Evolutionary conservation across 148 eudicot species (phyloP), one percentile per base, ranked within the genome.

Genomic region (Chenopodium album): DNA sequence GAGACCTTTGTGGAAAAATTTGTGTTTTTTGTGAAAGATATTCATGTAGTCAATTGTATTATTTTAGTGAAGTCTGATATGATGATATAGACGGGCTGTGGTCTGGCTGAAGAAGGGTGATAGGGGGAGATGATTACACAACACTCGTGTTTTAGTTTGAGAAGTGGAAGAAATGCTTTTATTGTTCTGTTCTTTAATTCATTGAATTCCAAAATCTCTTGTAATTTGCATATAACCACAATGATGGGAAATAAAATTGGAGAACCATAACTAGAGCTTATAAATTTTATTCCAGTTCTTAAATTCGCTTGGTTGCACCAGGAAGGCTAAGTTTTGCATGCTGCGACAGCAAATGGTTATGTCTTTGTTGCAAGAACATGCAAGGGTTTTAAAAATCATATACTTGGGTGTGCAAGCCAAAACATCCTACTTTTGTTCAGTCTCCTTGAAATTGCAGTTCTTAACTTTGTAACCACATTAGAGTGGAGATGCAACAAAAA

Each of bases 31-130:
- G n/a, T 59, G 75, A 44, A 71, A 16, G 54, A 59, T 44, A 69
- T 75, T 59, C 50, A 46, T 70, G 77, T 76, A 75, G 44, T 70
- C 77, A 80, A 76, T 48, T 80, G 83, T 80, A 84, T 79, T 69
- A 34, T 63, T 83, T 11, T 14, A 74, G 82, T 79, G 78, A 47
- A 59, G 73, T 47, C 37, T 64, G 72, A 54, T 31, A 20, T 73
- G 77, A 37, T 37, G 71, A 44, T 63, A 29, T 70, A 59, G 69
- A 48, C 22, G 73, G 85, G 79, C 71, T 62, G 82, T 79, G n/a
- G 56, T 20, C 71, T 74, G 82, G 82, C 32, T 76, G 77, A 76
- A 76, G 73, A 70, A 69, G 29, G 20, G 50, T 70, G 47, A 37
- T 37, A 41, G 28, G 23, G 76, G 50, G 76, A 41, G 52, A 48